Conservation (phyloP, 805 yeast genomes). For the Candida nemodendra region DNA sequence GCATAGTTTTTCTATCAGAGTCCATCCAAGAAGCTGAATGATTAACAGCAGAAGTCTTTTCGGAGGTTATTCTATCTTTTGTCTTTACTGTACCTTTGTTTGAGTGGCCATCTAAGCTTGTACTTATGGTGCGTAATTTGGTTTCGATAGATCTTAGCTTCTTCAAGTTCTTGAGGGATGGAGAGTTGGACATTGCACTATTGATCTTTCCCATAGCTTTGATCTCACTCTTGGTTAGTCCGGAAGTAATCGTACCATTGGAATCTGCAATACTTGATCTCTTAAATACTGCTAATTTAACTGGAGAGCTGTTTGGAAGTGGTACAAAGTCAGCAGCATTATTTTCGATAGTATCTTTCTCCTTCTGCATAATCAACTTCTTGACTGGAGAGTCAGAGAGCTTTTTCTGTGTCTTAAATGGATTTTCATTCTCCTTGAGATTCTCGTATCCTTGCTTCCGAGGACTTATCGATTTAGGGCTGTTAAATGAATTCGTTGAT, state of each 20-base stretch:
- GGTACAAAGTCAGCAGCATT: constrained; percentile 27
- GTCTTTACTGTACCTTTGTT: constrained; percentile 17
- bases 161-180: constrained; percentile 35
- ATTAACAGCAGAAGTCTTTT: constrained; percentile 2
- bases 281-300: constrained; percentile 17
- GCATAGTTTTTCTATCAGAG: constrained; percentile 26
- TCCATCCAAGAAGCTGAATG: constrained; percentile 27
- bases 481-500: constrained; percentile 7
- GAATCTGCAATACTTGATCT: constrained; percentile 7
- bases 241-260: constrained; percentile 7
- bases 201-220: constrained; percentile 33
- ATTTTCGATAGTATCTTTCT: constrained; percentile 28
- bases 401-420: constrained; percentile 19
- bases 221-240: constrained; percentile 28
- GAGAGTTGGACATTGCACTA: constrained; percentile 35
- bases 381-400: constrained; percentile 30
- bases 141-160: constrained; percentile 31
- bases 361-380: constrained; percentile 33
- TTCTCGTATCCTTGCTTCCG: constrained; percentile 12
- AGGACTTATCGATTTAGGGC: constrained; percentile 8
- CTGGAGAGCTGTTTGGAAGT: constrained; percentile 23
- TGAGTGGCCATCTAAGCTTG: constrained; percentile 18
- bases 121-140: constrained; percentile 18
- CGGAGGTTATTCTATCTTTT: constrained; percentile 9
- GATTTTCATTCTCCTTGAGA: constrained; percentile 27